A percentile compares a stretch with the other conserved stretches of the same genome.
phyloP scores from a whole-genome alignment of 129 eudicot genomes.

The Centella asiatica region DNA sequence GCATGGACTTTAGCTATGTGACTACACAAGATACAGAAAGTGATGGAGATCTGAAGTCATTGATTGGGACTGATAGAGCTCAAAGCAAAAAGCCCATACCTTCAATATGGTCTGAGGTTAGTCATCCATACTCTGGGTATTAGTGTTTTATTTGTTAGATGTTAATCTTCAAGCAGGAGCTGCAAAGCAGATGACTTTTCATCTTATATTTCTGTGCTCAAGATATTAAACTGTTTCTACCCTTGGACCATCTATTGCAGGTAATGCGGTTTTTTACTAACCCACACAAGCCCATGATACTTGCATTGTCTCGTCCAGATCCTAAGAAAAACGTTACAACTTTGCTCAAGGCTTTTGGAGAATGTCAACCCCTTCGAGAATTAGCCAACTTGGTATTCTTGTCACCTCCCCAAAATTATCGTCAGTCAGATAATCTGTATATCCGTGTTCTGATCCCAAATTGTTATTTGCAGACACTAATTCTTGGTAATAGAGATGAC shows the following conservation, averaged over 20 bases:
- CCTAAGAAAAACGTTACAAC: slow-evolving; percentile 80
- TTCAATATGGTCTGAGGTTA: slow-evolving; percentile 78
- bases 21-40: slow-evolving; percentile 47
- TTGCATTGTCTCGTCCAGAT: slow-evolving; percentile 83
- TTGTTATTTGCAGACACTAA: slow-evolving; percentile 49
- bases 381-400: slow-evolving; percentile 66
- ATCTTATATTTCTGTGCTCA: neutral
- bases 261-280: slow-evolving; percentile 70
- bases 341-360: slow-evolving; percentile 82
- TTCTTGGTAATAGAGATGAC: slow-evolving; percentile 78
- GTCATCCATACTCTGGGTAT: slow-evolving; percentile 5
- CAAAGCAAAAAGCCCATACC: slow-evolving; percentile 57
- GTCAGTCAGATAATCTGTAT: neutral
- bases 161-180: neutral
- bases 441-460: neutral
- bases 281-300: slow-evolving; percentile 85
- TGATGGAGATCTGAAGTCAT: slow-evolving; percentile 60
- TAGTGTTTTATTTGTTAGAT: neutral
- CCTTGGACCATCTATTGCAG: slow-evolving; percentile 29
- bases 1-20: slow-evolving; percentile 85
- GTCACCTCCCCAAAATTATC: slow-evolving; percentile 4
- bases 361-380: slow-evolving; percentile 66
- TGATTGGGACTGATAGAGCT: slow-evolving; percentile 49
- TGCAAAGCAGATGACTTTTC: neutral
- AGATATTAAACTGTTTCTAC: neutral